These are phyloP conservation scores for Cephaloascus fragrans DNA, from an alignment of 805 yeast genomes.

Conservation along the genomic window DNA sequence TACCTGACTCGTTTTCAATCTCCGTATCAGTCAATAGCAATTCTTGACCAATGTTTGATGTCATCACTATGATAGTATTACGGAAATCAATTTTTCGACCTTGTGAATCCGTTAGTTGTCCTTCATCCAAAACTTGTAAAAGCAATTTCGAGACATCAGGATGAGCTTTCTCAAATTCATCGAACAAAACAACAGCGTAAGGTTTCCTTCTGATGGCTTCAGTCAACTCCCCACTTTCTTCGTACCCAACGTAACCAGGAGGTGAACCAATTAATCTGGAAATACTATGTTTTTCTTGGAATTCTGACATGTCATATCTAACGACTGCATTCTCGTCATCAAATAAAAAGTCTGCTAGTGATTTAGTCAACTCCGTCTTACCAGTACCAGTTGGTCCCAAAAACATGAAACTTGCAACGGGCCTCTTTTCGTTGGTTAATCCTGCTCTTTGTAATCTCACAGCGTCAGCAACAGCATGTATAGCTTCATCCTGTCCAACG, in stretches of 20 bases:
- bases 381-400: conserved; percentile 99
- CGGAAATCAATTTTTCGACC: conserved; percentile 92
- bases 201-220: conserved; percentile 96
- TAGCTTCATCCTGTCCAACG: conserved; percentile 94
- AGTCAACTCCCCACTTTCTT: conserved; percentile 91
- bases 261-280: conserved; percentile 95
- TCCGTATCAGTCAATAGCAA: conserved; percentile 57
- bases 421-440: conserved; percentile 85
- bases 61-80: conserved; percentile 92
- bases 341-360: conserved; percentile 84
- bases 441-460: conserved; percentile 97
- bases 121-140: conserved; percentile 91
- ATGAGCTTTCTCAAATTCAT: conserved; percentile 96
- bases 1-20: conserved; percentile 34
- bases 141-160: conserved; percentile 87
- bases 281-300: conserved; percentile 89
- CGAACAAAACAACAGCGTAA: conserved; percentile 84
- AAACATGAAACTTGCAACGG: conserved; percentile 94
- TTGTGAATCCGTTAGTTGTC: conserved; percentile 87
- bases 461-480: conserved; percentile 82
- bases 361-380: conserved; percentile 90
- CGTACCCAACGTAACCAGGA: conserved; percentile 95
- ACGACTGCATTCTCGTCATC: conserved; percentile 82
- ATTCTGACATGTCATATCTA: conserved; percentile 96
- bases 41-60: conserved; percentile 95